These are phyloP conservation scores for Phialophora macrospora DNA, from an alignment of 2,329 filamentous ascomycete species.

Conservation along the genomic window DNA sequence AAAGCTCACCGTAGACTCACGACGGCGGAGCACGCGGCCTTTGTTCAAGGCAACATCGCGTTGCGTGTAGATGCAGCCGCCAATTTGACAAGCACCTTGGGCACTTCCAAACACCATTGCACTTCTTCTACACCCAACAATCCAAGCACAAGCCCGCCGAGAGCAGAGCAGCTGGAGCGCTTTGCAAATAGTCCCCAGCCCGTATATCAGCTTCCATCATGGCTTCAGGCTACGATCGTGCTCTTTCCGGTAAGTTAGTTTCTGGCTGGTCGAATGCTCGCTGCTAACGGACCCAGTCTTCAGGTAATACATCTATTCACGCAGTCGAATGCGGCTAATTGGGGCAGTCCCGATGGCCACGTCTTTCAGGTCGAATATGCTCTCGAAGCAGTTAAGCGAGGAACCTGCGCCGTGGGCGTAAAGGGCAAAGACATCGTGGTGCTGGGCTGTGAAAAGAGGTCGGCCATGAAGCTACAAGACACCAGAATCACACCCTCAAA, in stretches of 20 bases:
- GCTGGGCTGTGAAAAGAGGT: constrained; percentile 96
- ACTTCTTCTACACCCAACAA: background rate
- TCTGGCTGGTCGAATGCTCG: constrained; percentile 3
- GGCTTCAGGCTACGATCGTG: constrained; percentile 98
- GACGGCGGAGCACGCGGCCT: constrained; percentile 15
- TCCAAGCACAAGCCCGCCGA: background rate
- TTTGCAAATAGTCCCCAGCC: background rate
- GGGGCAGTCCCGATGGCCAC: constrained; percentile 90
- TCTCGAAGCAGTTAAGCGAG: constrained; percentile 97
- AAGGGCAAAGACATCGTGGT: constrained; percentile 95
- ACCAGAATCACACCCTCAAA: constrained; percentile 99
- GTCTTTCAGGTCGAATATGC: constrained; percentile 99
- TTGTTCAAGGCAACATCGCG: constrained; percentile 27
- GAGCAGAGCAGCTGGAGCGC: background rate
- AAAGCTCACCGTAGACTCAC: constrained; percentile 11
- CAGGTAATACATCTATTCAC: constrained; percentile 36
- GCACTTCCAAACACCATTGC: constrained; percentile 5
- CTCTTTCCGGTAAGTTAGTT: constrained; percentile 81
- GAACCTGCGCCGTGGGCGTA: constrained; percentile 96
- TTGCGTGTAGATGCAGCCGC: constrained; percentile 14
- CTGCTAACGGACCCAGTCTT: constrained; percentile 42
- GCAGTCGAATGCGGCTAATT: constrained; percentile 50
- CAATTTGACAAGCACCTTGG: constrained; percentile 9
- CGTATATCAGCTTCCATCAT: constrained; percentile 52
- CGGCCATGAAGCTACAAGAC: constrained; percentile 99